These are phyloP conservation scores for Spergularia bocconei DNA, from an alignment of 148 eudicot species.

Conservation along the genomic window DNA sequence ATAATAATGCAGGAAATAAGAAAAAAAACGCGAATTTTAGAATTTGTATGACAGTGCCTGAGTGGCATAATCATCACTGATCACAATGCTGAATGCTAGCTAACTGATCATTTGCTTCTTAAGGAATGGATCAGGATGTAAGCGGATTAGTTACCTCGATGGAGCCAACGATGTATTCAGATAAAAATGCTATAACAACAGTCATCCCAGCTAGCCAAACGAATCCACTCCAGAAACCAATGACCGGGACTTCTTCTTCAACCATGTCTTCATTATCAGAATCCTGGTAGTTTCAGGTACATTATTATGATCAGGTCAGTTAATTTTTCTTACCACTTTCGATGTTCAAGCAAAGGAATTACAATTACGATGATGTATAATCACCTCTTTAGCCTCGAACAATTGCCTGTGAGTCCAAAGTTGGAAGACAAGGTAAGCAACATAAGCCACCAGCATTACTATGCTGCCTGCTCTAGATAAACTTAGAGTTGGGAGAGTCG, in stretches of 20 bases:
- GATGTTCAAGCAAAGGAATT: not conserved
- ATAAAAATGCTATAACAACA: conserved; percentile 60
- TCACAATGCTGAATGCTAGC: not conserved
- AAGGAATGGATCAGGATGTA: not conserved
- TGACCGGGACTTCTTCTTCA: conserved; percentile 47
- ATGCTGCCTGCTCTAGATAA: conserved; percentile 79
- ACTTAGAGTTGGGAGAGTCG: conserved; percentile 32
- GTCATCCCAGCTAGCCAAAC: conserved; percentile 82
- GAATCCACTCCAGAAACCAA: conserved; percentile 80
- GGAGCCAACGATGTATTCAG: conserved; percentile 84
- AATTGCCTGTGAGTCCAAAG: conserved; percentile 78
- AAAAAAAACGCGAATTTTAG: not conserved
- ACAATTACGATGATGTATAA: not conserved
- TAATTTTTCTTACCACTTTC: not conserved
- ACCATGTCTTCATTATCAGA: conserved; percentile 41
- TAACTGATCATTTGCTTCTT: not conserved
- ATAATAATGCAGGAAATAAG: not conserved
- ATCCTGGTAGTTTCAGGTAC: conserved; percentile 23
- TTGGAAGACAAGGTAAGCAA: conserved; percentile 75
- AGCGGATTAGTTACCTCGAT: conserved; percentile 56
- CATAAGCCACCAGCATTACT: conserved; percentile 69
- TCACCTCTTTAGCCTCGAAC: conserved; percentile 65
- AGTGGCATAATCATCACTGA: not conserved
- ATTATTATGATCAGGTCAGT: not conserved
- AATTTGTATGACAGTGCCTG: not conserved